A percentile compares a stretch with the other conserved stretches of the same genome.
phyloP scores from a whole-genome alignment of 179 eudicot species.

The Spergularia azorica region DNA sequence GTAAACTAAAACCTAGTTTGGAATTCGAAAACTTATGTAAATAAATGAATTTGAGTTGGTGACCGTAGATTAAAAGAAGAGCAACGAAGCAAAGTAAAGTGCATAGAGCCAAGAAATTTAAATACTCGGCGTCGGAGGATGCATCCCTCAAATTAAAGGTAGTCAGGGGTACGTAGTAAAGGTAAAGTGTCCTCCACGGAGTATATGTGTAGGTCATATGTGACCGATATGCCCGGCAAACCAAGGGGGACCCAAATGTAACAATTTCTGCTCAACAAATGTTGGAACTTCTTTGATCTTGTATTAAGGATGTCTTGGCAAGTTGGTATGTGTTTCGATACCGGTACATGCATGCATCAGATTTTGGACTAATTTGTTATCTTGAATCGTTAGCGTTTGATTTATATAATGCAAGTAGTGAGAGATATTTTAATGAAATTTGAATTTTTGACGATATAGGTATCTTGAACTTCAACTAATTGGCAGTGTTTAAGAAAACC shows the following conservation, averaged over 20 bases:
- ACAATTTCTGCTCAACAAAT: conserved; percentile 7
- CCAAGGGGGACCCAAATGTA: background rate
- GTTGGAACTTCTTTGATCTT: background rate
- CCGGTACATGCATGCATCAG: no score
- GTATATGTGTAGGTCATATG: conserved; percentile 9
- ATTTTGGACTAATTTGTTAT: no score
- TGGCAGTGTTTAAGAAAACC: no score
- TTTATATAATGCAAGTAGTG: no score
- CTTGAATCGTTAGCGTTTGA: no score
- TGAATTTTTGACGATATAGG: no score
- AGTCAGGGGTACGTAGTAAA: background rate
- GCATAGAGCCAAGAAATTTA: conserved; percentile 21
- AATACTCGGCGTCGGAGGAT: background rate
- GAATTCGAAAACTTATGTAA: background rate
- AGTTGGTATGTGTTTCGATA: no score
- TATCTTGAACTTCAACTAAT: no score
- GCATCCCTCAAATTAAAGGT: background rate
- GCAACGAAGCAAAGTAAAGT: background rate
- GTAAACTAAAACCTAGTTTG: background rate
- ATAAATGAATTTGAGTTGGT: conserved; percentile 14
- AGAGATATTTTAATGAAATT: no score
- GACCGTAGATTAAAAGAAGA: background rate
- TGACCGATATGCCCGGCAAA: conserved; percentile 1
- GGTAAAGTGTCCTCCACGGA: conserved; percentile 22
- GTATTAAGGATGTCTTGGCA: no score